Percentiles rank a stretch among this genome's conserved stretches.
These are phyloP conservation scores for Hamamelis virginiana DNA, from an alignment of 164 flowering plant genomes.

Conservation along the genomic window DNA sequence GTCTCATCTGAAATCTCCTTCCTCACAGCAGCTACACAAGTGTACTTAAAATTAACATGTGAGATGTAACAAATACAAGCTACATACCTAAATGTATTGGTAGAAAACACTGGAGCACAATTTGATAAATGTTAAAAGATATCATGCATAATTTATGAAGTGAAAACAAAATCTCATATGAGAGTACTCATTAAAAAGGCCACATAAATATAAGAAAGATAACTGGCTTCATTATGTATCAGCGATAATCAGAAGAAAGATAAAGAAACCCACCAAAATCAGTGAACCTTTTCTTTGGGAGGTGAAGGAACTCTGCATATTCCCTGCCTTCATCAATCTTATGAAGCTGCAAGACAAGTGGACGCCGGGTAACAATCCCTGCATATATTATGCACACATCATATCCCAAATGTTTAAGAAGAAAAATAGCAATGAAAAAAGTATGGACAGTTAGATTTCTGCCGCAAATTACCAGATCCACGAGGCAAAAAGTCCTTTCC, in stretches of 20 bases:
- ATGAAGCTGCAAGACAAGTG: slow-evolving; percentile 89
- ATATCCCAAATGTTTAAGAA: not conserved
- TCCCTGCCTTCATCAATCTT: slow-evolving; percentile 82
- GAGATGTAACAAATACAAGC: not conserved
- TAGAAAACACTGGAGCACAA: too few relatives aligned
- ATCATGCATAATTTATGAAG: not conserved
- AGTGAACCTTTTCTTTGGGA: slow-evolving; percentile 71
- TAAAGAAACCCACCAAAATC: slow-evolving; percentile 60
- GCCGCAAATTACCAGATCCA: slow-evolving; percentile 60
- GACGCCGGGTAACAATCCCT: slow-evolving; percentile 93
- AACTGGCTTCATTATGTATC: too few relatives aligned
- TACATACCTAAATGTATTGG: too few relatives aligned
- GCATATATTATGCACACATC: slow-evolving; percentile 16
- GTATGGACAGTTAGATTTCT: not conserved
- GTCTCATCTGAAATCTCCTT: slow-evolving; percentile 95
- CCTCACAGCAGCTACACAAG: slow-evolving; percentile 76
- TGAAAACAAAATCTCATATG: not conserved
- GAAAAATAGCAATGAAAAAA: not conserved
- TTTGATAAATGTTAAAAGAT: too few relatives aligned
- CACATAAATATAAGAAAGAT: not conserved
- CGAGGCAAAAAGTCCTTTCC: slow-evolving; percentile 87
- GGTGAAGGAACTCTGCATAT: slow-evolving; percentile 91
- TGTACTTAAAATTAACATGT: slow-evolving; percentile 4
- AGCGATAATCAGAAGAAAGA: not conserved
- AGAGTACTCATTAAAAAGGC: not conserved